These are phyloP conservation scores for Alternaria gansuensis DNA, from an alignment of 2,329 filamentous ascomycete species.

Conservation along the genomic window DNA sequence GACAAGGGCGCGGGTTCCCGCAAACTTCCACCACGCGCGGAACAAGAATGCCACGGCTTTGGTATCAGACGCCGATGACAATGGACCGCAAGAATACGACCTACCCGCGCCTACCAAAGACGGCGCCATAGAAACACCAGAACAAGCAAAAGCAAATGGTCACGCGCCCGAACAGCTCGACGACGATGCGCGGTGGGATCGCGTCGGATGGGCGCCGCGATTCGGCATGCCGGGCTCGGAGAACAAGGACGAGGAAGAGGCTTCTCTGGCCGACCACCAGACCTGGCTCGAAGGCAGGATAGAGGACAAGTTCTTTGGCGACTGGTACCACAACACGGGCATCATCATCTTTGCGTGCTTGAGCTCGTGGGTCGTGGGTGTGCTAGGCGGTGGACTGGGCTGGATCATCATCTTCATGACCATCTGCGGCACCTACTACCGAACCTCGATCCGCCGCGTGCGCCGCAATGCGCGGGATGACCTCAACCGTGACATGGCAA, in stretches of 20 bases:
- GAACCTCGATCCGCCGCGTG: conserved; percentile 91
- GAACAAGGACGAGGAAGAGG: conserved; percentile 64
- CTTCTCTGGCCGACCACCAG: conserved; percentile 81
- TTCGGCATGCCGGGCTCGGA: conserved; percentile 69
- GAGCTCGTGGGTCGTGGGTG: conserved; percentile 86
- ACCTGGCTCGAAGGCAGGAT: conserved; percentile 85
- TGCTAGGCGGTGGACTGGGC: conserved; percentile 87
- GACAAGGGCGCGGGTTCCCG: conserved; percentile 70
- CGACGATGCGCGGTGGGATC: conserved; percentile 60
- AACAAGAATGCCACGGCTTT: conserved; percentile 73
- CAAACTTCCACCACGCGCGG: conserved; percentile 69
- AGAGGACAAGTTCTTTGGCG: conserved; percentile 89
- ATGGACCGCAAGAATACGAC: conserved; percentile 69
- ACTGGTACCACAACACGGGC: conserved; percentile 98
- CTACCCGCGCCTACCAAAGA: conserved; percentile 78
- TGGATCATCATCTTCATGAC: conserved; percentile 97
- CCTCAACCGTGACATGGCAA: conserved; percentile 84
- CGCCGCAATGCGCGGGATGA: conserved; percentile 97
- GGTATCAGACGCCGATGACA: conserved; percentile 72
- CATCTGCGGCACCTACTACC: conserved; percentile 91
- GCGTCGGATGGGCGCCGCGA: conserved; percentile 86
- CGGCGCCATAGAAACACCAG: conserved; percentile 67
- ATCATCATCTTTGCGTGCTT: conserved; percentile 93
- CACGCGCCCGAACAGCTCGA: conserved; percentile 62
- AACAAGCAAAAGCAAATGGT: conserved; percentile 62